phyloP scores from a whole-genome alignment of 352 stramenopile species.

The Blastocystis sp. region DNA sequence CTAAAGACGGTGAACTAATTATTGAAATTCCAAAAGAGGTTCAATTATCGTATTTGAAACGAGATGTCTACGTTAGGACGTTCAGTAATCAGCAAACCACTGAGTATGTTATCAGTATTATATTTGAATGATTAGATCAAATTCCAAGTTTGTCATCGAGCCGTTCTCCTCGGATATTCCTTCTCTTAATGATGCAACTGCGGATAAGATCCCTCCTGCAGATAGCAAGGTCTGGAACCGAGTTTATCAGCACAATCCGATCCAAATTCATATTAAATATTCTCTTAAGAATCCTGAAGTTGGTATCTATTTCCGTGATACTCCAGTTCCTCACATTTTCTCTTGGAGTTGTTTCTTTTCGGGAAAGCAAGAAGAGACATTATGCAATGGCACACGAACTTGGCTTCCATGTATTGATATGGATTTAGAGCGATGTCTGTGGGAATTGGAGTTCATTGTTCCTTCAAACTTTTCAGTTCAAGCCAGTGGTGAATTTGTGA shows the following conservation, averaged over 20 bases:
- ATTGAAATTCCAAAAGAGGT: slow-evolving; percentile 22
- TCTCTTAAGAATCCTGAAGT: slow-evolving; percentile 28
- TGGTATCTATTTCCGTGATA: not conserved
- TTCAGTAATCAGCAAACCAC: not conserved
- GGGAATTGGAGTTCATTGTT: slow-evolving; percentile 35
- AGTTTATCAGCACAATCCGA: slow-evolving; percentile 17
- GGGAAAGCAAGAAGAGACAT: slow-evolving; percentile 13
- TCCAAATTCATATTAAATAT: slow-evolving; percentile 17
- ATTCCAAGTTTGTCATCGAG: not conserved
- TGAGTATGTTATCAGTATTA: not conserved
- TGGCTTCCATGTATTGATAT: slow-evolving; percentile 48
- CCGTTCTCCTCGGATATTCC: not conserved
- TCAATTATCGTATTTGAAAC: not conserved
- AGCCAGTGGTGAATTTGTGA: not conserved
- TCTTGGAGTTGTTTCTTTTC: slow-evolving; percentile 33
- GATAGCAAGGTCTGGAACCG: slow-evolving; percentile 1
- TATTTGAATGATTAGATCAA: not conserved
- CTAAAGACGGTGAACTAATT: slow-evolving; percentile 34
- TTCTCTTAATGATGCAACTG: not conserved
- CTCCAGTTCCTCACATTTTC: slow-evolving; percentile 20
- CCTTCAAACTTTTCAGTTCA: not conserved
- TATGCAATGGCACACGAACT: slow-evolving; percentile 19
- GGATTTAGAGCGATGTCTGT: slow-evolving; percentile 25
- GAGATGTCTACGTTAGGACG: not conserved
- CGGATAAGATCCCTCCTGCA: not conserved